Evolutionary conservation across 352 stramenopile genomes (phyloP).

Genomic region (Phytophthora foliorum): DNA sequence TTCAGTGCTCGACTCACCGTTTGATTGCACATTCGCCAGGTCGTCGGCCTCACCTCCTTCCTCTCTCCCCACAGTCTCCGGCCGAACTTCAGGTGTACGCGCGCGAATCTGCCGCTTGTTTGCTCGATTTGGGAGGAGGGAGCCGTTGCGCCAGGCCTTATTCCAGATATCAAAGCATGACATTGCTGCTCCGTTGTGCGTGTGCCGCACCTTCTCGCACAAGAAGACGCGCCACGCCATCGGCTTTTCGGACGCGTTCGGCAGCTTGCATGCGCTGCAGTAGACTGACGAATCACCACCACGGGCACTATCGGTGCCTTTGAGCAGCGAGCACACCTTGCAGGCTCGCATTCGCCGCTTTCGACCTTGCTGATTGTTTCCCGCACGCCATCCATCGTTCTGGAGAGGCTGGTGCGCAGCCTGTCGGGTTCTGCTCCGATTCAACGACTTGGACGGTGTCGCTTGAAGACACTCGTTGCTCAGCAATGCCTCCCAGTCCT

Average conservation of each 20-base stretch:
- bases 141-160: no score
- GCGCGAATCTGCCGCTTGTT: no score
- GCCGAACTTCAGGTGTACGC: no score
- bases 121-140: no score
- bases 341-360: constrained; percentile 7
- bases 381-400: constrained; percentile 13
- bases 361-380: constrained; percentile 6
- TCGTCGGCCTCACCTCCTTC: no score
- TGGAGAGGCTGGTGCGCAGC: not conserved
- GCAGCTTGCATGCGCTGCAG: constrained; percentile 16
- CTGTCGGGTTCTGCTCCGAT: not conserved
- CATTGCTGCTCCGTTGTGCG: no score
- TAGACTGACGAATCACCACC: constrained; percentile 7
- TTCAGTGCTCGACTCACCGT: no score
- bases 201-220: constrained; percentile 17
- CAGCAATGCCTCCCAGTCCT: constrained; percentile 3
- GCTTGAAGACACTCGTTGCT: not conserved
- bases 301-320: not conserved
- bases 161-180: constrained; percentile 26
- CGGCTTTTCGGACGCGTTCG: constrained; percentile 3
- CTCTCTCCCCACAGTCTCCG: no score
- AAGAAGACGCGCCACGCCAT: constrained; percentile 14
- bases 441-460: constrained; percentile 5
- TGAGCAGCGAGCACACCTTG: constrained; percentile 26
- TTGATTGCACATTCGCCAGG: no score